These are phyloP conservation scores for Penicillium coffeae DNA, from an alignment of 495 filamentous ascomycete species.

Conservation along the genomic window DNA sequence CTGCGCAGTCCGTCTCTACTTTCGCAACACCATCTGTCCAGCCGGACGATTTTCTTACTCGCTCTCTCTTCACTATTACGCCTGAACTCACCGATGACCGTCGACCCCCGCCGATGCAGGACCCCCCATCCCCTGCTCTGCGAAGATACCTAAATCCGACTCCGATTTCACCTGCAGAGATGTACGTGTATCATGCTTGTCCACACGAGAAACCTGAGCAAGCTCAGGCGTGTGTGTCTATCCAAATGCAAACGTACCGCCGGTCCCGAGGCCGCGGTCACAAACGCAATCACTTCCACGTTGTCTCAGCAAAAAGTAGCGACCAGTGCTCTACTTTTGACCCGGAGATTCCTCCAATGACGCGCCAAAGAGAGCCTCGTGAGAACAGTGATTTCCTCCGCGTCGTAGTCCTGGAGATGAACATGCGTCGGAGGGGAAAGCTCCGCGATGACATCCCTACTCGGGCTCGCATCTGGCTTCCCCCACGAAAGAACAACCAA, in stretches of 20 bases:
- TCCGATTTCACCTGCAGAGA: slow-evolving; percentile 62
- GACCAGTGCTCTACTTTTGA: slow-evolving; percentile 41
- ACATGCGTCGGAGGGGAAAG: slow-evolving; percentile 91
- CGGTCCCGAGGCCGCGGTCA: slow-evolving; percentile 32
- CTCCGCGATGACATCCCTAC: slow-evolving; percentile 80
- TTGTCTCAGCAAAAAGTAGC: slow-evolving; percentile 23
- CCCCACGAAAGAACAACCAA: slow-evolving; percentile 61
- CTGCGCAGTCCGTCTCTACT: slow-evolving; percentile 76
- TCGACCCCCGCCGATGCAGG: slow-evolving; percentile 70
- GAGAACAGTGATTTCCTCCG: slow-evolving; percentile 95
- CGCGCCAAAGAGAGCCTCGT: slow-evolving; percentile 80
- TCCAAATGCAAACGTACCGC: slow-evolving; percentile 82
- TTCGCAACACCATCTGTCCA: slow-evolving; percentile 70
- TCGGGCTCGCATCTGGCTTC: slow-evolving; percentile 79
- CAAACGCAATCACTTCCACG: slow-evolving; percentile 32
- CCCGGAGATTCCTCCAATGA: slow-evolving; percentile 44
- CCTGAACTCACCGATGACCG: slow-evolving; percentile 86
- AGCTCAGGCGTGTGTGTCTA: slow-evolving; percentile 58
- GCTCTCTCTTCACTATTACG: slow-evolving; percentile 73
- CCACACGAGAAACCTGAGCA: slow-evolving; percentile 30
- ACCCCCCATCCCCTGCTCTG: slow-evolving; percentile 78
- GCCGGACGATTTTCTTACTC: slow-evolving; percentile 84
- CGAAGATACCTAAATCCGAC: slow-evolving; percentile 90
- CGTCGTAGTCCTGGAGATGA: slow-evolving; percentile 93
- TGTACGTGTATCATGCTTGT: slow-evolving; percentile 52